Evolutionary conservation across 2,329 filamentous ascomycete species (phyloP).

Genomic region (Elsinoe australis): DNA sequence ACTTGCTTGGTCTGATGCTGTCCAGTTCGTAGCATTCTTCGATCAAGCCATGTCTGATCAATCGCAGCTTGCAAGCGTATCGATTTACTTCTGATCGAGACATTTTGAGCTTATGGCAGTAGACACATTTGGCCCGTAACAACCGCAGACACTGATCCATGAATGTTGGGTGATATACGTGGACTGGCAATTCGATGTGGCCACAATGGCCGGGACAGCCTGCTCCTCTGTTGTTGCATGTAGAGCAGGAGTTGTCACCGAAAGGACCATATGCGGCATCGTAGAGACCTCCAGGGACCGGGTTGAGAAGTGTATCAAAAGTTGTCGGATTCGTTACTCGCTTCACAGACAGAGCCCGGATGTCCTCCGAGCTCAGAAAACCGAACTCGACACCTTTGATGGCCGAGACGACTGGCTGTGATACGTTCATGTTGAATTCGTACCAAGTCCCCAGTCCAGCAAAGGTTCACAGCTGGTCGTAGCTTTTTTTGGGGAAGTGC

Average conservation of each 20-base stretch:
- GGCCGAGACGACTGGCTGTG: constrained; percentile 71
- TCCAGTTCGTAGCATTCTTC: constrained; percentile 53
- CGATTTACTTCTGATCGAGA: constrained; percentile 67
- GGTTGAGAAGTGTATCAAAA: constrained; percentile 87
- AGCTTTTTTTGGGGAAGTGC: background rate
- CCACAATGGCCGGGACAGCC: constrained; percentile 88
- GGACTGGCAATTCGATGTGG: constrained; percentile 88
- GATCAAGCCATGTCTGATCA: constrained; percentile 77
- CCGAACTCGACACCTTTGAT: constrained; percentile 85
- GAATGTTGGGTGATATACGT: constrained; percentile 93
- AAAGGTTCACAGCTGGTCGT: constrained; percentile 19
- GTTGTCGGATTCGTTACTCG: constrained; percentile 87
- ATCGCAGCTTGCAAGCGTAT: constrained; percentile 73
- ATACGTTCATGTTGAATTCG: constrained; percentile 35
- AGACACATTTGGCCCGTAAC: constrained; percentile 78
- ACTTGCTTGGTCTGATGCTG: constrained; percentile 34
- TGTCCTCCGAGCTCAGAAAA: constrained; percentile 73
- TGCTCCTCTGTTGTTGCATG: constrained; percentile 76
- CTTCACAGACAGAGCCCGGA: constrained; percentile 84
- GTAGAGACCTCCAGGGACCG: constrained; percentile 83
- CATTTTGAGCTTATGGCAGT: constrained; percentile 81
- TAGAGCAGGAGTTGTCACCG: constrained; percentile 83
- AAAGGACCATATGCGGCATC: constrained; percentile 87
- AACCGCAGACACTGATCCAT: constrained; percentile 85
- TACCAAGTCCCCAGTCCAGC: constrained; percentile 5